These are phyloP conservation scores for Kodamaea hsintzibuensis DNA, from an alignment of 805 yeast species.

Conservation along the genomic window DNA sequence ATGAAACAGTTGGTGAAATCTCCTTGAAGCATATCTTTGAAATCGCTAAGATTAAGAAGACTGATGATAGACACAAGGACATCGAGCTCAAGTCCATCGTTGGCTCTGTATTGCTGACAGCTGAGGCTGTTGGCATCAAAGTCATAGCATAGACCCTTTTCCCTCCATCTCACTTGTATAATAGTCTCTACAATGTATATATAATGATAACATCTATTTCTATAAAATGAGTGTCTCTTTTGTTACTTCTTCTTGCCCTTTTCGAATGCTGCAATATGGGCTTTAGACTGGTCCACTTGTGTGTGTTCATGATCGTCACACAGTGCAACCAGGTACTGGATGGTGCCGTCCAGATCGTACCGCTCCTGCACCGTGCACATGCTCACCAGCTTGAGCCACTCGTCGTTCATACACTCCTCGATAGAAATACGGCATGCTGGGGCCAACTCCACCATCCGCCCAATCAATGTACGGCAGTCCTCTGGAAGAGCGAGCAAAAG, in stretches of 20 bases:
- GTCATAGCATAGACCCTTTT: conserved; percentile 46
- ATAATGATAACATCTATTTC: conserved; percentile 7
- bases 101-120: conserved; percentile 82
- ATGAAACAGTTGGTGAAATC: conserved; percentile 58
- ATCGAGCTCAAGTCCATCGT: conserved; percentile 73
- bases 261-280: conserved; percentile 92
- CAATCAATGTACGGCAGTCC: conserved; percentile 65
- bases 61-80: conserved; percentile 74
- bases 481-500: conserved; percentile 69
- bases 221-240: conserved; percentile 1
- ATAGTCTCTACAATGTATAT: conserved; percentile 1
- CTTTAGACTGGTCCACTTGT: conserved; percentile 87
- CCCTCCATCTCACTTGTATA: conserved; percentile 36
- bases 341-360: conserved; percentile 37
- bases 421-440: conserved; percentile 84
- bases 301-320: conserved; percentile 78
- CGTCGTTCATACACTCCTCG: conserved; percentile 73
- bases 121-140: conserved; percentile 83
- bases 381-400: conserved; percentile 62
- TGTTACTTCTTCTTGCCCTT: conserved; percentile 62
- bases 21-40: conserved; percentile 90
- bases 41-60: conserved; percentile 89
- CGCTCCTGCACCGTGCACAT: conserved; percentile 66
- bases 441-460: conserved; percentile 78
- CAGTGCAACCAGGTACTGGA: conserved; percentile 37